Base-by-base conservation (phyloP, 1,284 basidiomycete genomes). In the Sphagnurus paluster region DNA sequence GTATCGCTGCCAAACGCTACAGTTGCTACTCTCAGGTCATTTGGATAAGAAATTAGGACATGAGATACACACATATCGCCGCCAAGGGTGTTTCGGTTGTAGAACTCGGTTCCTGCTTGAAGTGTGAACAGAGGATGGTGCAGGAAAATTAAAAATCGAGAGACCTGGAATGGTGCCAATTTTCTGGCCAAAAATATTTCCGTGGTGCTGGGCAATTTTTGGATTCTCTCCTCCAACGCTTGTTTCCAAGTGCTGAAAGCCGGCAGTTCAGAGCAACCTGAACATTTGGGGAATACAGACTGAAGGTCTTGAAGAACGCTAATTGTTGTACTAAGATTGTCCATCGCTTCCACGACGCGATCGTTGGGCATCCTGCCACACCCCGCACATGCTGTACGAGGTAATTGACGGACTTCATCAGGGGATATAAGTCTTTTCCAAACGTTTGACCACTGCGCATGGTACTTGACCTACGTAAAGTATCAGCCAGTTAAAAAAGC, bases 361-460 rank as follows among this genome's bases (percentile, higher is more conserved):
- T 38, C 37, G 24, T 38, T 23, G 4, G 23, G 23, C 14, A 38
- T 23, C n/a, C 20, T 38, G 1, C 14, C 23, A 16, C 37, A 38
- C 7, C 9, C 9, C 7, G 5, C 24, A 26, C 23, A 38, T 4
- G 24, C 28, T 13, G 3, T 8, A n/a, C 23, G 24, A 17, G 23
- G n/a, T 25, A 26, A 11, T 16, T 2, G 7, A 7, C 10, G 13
- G 23, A 16, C 5, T 3, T 17, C 23, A 21, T 16, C 42, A 35
- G 20, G 23, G 17, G 19, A 29, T 5, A 44, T 14, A 6, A 21
- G 36, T 21, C 30, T n/a, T 19, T 24, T 42, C 30, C 17, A 14
- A 21, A 23, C 30, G 13, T 23, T 29, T 16, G 11, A 40, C 48
- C 42, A 46, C 5, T 21, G 36, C 2, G 39, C 5, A 36, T 46